Conservation (phyloP, 1,284 basidiomycete species). For the Sporisorium sorghi region DNA sequence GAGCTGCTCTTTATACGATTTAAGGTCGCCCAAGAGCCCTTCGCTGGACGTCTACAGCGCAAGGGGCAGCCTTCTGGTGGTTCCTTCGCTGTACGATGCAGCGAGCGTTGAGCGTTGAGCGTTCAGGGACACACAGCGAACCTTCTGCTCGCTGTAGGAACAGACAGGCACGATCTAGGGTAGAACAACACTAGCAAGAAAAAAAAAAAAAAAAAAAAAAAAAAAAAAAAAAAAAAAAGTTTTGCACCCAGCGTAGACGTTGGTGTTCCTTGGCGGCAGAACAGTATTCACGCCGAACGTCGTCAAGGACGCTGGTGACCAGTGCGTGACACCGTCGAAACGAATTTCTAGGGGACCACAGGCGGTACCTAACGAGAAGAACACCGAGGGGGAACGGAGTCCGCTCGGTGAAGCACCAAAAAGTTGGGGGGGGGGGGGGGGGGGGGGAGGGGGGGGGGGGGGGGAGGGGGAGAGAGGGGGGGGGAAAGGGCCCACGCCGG, state of each 20-base stretch:
- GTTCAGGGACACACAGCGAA: not conserved
- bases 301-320: not conserved
- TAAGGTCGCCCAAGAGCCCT: not conserved
- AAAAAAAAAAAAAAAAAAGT: not conserved
- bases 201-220: not conserved
- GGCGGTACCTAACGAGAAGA: not conserved
- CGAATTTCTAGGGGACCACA: constrained; percentile 2
- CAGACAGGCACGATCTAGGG: not conserved
- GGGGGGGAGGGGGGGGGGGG: too few species aligned
- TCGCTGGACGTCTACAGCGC: not conserved
- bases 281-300: not conserved
- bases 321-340: not conserved
- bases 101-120: too few species aligned
- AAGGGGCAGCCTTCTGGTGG: not conserved
- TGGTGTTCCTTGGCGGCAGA: constrained; percentile 2
- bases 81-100: not conserved
- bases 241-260: not conserved
- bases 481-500: too few species aligned
- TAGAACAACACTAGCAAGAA: not conserved
- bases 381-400: not conserved
- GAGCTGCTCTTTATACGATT: constrained; percentile 30
- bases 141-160: constrained; percentile 1
- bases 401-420: constrained; percentile 3
- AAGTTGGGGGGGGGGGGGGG: too few species aligned
- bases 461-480: too few species aligned